phyloP scores from a whole-genome alignment of 805 yeast species.

The Hanseniaspora vineae region DNA sequence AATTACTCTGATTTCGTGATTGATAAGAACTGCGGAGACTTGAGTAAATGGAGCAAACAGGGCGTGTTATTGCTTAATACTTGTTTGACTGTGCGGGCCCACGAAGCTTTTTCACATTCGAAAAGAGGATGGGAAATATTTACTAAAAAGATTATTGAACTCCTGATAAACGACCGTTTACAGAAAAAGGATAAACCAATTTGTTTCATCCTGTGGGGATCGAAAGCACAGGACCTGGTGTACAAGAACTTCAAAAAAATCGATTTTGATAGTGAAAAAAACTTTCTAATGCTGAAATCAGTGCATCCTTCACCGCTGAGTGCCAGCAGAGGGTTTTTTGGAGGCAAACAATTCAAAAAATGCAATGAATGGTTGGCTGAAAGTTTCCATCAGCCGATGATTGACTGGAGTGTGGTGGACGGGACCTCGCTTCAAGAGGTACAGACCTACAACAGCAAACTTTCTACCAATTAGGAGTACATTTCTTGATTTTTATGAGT shows the following conservation, averaged over 20 bases:
- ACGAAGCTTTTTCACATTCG: conserved; percentile 86
- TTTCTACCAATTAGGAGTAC: too few species aligned
- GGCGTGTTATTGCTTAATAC: conserved; percentile 87
- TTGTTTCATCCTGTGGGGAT: conserved; percentile 73
- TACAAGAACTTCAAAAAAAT: conserved; percentile 1
- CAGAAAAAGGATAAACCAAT: conserved; percentile 37
- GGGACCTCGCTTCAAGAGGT: conserved; percentile 17
- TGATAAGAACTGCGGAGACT: conserved; percentile 38
- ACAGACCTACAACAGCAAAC: neutral
- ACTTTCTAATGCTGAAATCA: conserved; percentile 44
- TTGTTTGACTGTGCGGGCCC: conserved; percentile 82
- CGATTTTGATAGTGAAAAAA: conserved; percentile 13
- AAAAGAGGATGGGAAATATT: conserved; percentile 86
- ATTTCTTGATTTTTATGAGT: too few species aligned
- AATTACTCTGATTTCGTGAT: conserved; percentile 60
- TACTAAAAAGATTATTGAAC: conserved; percentile 56
- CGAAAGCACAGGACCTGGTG: conserved; percentile 56
- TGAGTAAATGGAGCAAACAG: conserved; percentile 72
- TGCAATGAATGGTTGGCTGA: conserved; percentile 64
- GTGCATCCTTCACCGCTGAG: conserved; percentile 96
- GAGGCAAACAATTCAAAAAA: conserved; percentile 55
- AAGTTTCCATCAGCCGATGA: conserved; percentile 27
- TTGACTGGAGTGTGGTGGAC: conserved; percentile 52
- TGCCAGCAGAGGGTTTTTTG: conserved; percentile 68
- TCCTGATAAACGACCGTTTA: conserved; percentile 34